phyloP scores from a whole-genome alignment of 1,284 basidiomycete genomes.

The Xerocomus nothofagi region DNA sequence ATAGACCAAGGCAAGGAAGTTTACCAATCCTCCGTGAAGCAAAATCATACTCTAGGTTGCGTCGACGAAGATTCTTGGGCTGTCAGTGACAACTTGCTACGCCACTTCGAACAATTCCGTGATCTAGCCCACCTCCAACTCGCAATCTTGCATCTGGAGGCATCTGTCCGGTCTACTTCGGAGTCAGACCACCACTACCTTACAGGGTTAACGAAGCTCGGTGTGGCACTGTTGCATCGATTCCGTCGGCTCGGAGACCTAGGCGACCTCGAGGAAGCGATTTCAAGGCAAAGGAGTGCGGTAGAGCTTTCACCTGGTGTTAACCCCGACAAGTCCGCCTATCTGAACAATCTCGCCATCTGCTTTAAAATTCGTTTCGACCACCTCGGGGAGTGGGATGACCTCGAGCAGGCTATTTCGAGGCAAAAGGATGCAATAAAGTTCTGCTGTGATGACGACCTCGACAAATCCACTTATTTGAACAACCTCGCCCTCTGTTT shows the following conservation, averaged over 20 bases:
- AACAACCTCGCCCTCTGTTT: background rate
- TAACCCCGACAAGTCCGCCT: background rate
- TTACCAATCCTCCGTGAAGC: background rate
- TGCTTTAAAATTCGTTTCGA: conserved; percentile 1
- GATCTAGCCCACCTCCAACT: conserved; percentile 4
- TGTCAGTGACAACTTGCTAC: background rate
- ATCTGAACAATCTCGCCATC: conserved; percentile 1
- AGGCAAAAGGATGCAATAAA: background rate
- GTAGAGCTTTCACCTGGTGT: background rate
- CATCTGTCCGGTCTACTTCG: background rate
- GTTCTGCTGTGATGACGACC: background rate
- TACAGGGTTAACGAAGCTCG: background rate
- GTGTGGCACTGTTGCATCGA: background rate
- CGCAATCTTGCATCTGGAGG: background rate
- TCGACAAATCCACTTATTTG: background rate
- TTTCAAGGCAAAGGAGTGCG: background rate
- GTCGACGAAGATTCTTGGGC: background rate
- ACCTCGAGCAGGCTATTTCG: conserved; percentile 2
- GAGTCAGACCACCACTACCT: background rate
- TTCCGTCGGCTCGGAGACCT: background rate
- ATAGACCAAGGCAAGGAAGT: background rate
- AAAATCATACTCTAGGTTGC: background rate
- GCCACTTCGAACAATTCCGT: background rate
- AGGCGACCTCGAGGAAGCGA: conserved; percentile 4
- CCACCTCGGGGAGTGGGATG: background rate